phyloP scores from a whole-genome alignment of 2,329 filamentous ascomycete genomes.

The Colletotrichum lindemuthianum region DNA sequence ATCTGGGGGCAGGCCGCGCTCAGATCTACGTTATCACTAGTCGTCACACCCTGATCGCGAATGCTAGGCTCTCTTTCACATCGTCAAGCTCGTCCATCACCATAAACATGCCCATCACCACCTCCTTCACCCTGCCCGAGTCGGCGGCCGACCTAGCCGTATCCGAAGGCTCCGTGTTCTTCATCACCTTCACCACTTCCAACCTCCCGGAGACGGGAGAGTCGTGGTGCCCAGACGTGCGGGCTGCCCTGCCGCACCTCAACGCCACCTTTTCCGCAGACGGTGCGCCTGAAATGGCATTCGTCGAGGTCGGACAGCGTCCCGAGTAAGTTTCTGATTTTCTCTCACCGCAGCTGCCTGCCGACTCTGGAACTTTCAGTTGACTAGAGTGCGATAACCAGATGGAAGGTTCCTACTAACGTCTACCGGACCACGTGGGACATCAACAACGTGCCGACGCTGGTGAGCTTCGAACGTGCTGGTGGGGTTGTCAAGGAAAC shows the following conservation, averaged over 20 bases:
- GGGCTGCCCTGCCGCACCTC: slow-evolving; percentile 47
- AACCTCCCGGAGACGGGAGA: slow-evolving; percentile 46
- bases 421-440: slow-evolving; percentile 48
- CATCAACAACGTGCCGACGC: slow-evolving; percentile 46
- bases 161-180: slow-evolving; percentile 31
- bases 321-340: slow-evolving; percentile 41
- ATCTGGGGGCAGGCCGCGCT: not conserved
- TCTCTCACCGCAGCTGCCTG: not conserved
- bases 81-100: not conserved
- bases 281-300: slow-evolving; percentile 40
- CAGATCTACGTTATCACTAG: not conserved
- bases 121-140: slow-evolving; percentile 2
- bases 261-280: slow-evolving; percentile 42
- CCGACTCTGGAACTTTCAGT: not conserved
- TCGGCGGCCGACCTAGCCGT: not conserved
- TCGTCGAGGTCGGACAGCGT: slow-evolving; percentile 48
- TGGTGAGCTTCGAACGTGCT: slow-evolving; percentile 46
- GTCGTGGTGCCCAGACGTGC: slow-evolving; percentile 53
- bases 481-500: slow-evolving; percentile 44
- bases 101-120: slow-evolving; percentile 10
- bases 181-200: slow-evolving; percentile 50
- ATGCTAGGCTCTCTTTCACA: not conserved
- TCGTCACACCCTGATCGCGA: not conserved
- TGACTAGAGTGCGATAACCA: slow-evolving; percentile 28
- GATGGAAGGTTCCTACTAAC: slow-evolving; percentile 48